phyloP scores from a whole-genome alignment of 306 rosid genomes.

The Glycine latifolia region DNA sequence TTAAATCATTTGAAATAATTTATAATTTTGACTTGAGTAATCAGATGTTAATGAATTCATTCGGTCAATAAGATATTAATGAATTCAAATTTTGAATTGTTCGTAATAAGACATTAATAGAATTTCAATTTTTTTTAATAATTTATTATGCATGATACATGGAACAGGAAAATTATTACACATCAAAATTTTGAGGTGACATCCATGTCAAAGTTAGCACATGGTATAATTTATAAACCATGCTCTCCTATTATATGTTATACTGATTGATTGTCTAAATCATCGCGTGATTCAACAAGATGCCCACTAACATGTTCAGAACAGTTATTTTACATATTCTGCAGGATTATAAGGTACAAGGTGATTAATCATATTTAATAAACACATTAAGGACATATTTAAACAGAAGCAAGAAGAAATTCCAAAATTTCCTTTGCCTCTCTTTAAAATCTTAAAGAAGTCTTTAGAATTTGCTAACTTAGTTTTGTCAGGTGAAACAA shows the following conservation, averaged over 20 bases:
- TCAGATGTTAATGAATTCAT: too few species aligned
- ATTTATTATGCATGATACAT: conserved; percentile 1
- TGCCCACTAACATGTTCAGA: conserved; percentile 10
- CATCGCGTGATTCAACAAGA: not conserved
- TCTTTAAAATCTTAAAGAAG: not conserved
- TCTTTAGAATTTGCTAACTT: not conserved
- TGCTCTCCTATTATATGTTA: not conserved
- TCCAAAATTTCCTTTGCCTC: not conserved
- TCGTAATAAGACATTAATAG: too few species aligned
- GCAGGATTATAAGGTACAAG: not conserved
- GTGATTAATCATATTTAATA: conserved; percentile 19
- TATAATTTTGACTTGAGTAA: too few species aligned
- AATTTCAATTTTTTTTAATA: not conserved
- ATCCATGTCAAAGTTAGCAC: not conserved
- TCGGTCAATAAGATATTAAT: too few species aligned
- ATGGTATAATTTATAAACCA: conserved; percentile 1
- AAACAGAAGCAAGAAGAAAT: not conserved
- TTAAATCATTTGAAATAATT: too few species aligned
- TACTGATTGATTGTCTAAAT: not conserved
- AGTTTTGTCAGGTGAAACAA: not conserved
- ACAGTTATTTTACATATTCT: not conserved
- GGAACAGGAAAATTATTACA: not conserved
- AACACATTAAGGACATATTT: not conserved
- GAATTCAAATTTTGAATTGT: too few species aligned
- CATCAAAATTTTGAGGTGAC: not conserved